Base-by-base conservation (phyloP, 805 yeast genomes). In the Candida insectalens region DNA sequence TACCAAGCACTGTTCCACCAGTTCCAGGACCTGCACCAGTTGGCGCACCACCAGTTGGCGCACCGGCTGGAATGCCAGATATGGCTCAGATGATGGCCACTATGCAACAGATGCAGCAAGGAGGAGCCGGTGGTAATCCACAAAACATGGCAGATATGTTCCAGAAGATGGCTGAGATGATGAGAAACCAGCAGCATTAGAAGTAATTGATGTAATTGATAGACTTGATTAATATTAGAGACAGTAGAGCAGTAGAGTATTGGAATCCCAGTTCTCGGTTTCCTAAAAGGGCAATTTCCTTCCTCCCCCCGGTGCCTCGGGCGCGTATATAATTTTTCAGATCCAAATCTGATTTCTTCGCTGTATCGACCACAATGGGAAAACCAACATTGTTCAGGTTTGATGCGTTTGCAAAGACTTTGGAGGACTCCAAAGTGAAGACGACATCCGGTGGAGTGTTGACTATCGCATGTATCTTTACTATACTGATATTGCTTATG, bases 381-480 rank as follows among this genome's bases (percentile, higher is more conserved):
- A 31, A 17, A 18, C 50, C 55, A 18, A 45, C 49, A 40, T 57
- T 77, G 42, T 52, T 83, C 32, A 73, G 78, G 28, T 62, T 83
- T 38, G 97, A 88, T 57, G 94, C 89, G n/a, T 88, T 89, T 53
- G 72, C 94, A 19, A 89, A 88, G 59, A 83, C 96, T 4, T 88
- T 84, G 23, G 97, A 89, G 50, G 98, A 92, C 55, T 94, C 94
- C 6, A 71, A 83, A 33, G 74, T 92, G 40, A 76, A 82, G 41
- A 92, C 98, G 4, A 69, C 89, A 4, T 69, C 89, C 6, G 98
- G 98, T 34, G 98, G 96, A 2, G 47, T 85, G 19, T 83, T 92
- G 49, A 85, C 97, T 3, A 48, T 92, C 27, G 60, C 73, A 3
- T 81, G 96, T 49, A 48, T 74, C 3, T 33, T 74, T 5, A 63